A percentile compares a stretch with the other conserved stretches of the same genome.
phyloP scores from a whole-genome alignment of 345 rosid species.

The Luvunga scandens region DNA sequence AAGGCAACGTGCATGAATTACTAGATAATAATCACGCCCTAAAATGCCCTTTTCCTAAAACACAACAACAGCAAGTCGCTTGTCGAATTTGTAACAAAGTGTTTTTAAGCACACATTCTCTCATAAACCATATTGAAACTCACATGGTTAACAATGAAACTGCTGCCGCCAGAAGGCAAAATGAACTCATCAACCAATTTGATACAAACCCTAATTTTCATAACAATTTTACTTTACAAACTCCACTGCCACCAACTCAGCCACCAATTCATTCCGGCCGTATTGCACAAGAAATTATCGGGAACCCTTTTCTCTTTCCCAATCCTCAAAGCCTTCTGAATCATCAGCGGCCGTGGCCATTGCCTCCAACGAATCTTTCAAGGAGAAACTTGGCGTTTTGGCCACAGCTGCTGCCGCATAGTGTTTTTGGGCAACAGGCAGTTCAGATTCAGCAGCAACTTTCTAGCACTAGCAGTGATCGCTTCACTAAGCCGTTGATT shows the following conservation, averaged over 20 bases:
- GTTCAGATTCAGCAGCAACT: not conserved
- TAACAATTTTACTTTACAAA: not conserved
- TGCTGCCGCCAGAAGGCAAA: not conserved
- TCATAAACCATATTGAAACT: constrained; percentile 26
- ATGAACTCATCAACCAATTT: not conserved
- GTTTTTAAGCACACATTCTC: constrained; percentile 21
- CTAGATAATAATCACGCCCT: not conserved
- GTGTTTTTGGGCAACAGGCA: not conserved
- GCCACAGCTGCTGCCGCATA: not conserved
- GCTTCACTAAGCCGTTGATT: constrained; percentile 25
- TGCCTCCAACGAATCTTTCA: not conserved
- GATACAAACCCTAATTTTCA: not conserved
- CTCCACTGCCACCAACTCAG: not conserved
- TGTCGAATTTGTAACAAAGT: constrained; percentile 34
- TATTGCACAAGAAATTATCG: not conserved
- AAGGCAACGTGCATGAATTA: not conserved
- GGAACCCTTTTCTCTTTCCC: not conserved
- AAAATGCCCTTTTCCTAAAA: not conserved
- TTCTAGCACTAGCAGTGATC: not conserved
- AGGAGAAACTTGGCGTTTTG: not conserved
- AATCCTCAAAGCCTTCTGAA: not conserved
- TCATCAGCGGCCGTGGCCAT: not conserved
- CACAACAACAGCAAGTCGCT: constrained; percentile 17
- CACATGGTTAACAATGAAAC: constrained; percentile 4
- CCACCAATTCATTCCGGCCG: not conserved